Evolutionary conservation across 768 basidiomycete genomes (phyloP), one percentile per base, ranked within the genome.

Genomic region (Russula lepida): DNA sequence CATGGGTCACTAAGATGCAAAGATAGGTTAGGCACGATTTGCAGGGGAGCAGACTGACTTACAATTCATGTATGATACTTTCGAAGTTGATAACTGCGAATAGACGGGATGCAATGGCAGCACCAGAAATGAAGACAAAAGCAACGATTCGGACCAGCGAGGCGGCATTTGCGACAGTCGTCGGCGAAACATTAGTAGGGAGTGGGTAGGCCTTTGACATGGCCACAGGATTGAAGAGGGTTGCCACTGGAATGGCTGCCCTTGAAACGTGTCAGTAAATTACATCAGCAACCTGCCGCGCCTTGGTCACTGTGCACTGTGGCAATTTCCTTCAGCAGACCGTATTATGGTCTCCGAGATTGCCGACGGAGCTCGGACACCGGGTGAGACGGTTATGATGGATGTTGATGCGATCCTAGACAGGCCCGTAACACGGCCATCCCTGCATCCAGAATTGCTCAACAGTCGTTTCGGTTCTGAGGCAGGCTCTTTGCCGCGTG

Each of bases 11-110:
- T 95, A 13, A 46, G 47, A 17, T 23, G 12, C 6, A 13, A 60
- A 4, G 3, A 46, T 23, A 41, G 11, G 39, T 59, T 49, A 25
- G 39, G 35, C 58, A 48, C 28, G 47, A 32, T 39, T 51, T 19
- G 48, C 13, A 33, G 23, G 48, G 9, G 47, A 4, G 21, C 4
- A 1, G 55, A 25, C 4, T 4, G 49, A 82, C 93, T 68, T 66
- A 97, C 94, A 98, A 98, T 79, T 98, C 97, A 74, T 98, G 95
- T 69, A 99, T 98, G 69, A 99, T 93, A 80, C 93, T 95, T 78
- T 99, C 97, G 72, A 97, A 98, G 68, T 98, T 92, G 64, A 98
- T 78, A 69, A 99, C 97, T 65, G 97, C 95, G 71, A 99, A 99
- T 69, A 98, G 79, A 73, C 97, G 86, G 61, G 94, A 95, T 35